Conservation (phyloP, 163 green algal genomes). For the Prototheca wickerhamii region DNA sequence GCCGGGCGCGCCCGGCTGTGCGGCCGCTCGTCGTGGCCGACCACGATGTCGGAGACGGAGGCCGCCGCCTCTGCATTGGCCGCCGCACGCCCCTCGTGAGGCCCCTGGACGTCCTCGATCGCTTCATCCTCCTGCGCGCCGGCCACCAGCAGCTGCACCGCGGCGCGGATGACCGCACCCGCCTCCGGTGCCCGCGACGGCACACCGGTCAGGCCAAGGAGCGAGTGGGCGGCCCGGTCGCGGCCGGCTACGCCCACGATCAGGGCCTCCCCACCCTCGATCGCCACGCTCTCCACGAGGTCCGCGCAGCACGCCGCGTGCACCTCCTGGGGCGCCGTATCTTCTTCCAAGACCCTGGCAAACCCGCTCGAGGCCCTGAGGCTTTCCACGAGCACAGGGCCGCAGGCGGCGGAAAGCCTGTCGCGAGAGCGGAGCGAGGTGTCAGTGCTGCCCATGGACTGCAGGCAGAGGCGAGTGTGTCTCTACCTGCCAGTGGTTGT, state of each 20-base stretch:
- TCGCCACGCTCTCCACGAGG: neutral
- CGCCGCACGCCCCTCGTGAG: no score
- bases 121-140: neutral
- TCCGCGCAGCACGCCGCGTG: neutral
- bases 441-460: no score
- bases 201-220: neutral
- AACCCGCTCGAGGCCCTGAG: neutral
- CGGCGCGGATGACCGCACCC: neutral
- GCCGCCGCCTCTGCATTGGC: no score
- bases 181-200: neutral
- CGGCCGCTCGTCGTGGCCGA: no score
- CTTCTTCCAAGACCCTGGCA: neutral
- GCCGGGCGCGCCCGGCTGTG: no score
- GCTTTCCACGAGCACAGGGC: no score
- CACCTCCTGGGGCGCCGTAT: neutral
- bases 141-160: neutral
- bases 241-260: neutral
- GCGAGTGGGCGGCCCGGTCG: neutral
- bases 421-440: no score
- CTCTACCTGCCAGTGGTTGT: no score
- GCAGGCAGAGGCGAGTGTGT: no score
- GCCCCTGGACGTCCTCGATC: no score
- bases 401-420: no score
- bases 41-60: no score
- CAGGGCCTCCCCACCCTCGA: neutral